Evolutionary conservation across 106 monocot species (phyloP), one percentile per base, ranked within the genome.

Genomic region (Alisma plantagoaquatica): DNA sequence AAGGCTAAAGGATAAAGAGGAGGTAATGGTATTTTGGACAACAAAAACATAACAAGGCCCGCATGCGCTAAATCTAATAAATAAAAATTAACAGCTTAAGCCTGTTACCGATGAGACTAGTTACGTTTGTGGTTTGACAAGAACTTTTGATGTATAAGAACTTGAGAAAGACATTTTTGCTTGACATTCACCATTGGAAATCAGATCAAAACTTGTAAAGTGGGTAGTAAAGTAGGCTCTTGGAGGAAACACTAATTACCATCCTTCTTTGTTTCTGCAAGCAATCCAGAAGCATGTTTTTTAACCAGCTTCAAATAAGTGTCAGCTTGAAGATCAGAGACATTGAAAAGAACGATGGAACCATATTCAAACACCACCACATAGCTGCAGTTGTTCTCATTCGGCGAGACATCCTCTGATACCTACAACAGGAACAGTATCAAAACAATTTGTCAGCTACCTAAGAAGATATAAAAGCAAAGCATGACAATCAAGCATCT

Each of bases 301-400:
- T n/a, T n/a, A n/a, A n/a, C 81, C 49, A 87, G 74, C 72, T 81
- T 87, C 60, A 87, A 52, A 53, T 87, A 87, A 32, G 77, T 78
- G 75, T 82, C 81, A 50, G 72, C 87, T 33, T 87, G 81, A 46
- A 72, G 77, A 65, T 87, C 81, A 55, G 77, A 78, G 46, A 87
- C 75, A 72, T 87, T 87, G 54, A 87, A 87, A 21, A 87, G 49
- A 23, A 87, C 81, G 43, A 87, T 59, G 18, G 87, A 87, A 49
- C 87, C 81, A 66, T 87, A 87, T 31, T 87, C 77, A 28, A 87
- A 87, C 10, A 87, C 87, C 31, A 87, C 81, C 87, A 87, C 82
- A 53, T 75, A 82, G 33, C 77, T 76, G 65, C 74, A 87, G 43
- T 66, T 56, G 47, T 69, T 72, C 64, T 87, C 87, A 33, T 72